Conservation (phyloP, 1,284 basidiomycete genomes). For the Psilocybe mexicana region DNA sequence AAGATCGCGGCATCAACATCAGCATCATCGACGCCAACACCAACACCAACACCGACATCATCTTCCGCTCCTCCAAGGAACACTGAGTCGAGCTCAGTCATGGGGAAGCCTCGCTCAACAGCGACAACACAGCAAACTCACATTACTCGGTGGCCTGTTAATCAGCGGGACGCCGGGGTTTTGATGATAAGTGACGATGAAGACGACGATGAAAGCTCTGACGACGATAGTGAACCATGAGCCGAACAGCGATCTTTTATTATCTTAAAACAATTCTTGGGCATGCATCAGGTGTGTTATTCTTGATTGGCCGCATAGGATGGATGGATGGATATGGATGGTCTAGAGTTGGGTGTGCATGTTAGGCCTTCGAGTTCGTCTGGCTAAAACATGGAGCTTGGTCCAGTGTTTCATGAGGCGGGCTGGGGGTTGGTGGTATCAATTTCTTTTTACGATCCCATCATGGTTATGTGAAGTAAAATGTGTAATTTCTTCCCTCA, state of each 20-base stretch:
- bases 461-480: conserved; percentile 22
- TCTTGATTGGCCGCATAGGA: conserved; percentile 13
- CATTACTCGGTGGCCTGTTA: conserved; percentile 41
- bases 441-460: background rate
- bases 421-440: conserved; percentile 3
- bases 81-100: conserved; percentile 1
- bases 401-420: conserved; percentile 4
- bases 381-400: background rate
- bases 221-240: background rate
- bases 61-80: background rate
- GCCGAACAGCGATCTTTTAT: background rate
- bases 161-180: conserved; percentile 39
- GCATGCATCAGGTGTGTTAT: conserved; percentile 29
- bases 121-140: conserved; percentile 16
- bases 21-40: conserved; percentile 1
- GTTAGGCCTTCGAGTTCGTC: background rate
- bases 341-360: background rate
- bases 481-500: conserved; percentile 24
- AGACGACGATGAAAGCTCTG: conserved; percentile 32
- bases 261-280: background rate
- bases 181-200: conserved; percentile 56
- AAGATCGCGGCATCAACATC: conserved; percentile 5
- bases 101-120: conserved; percentile 7
- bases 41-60: background rate
- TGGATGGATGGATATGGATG: conserved; percentile 1